phyloP scores from a whole-genome alignment of 306 rosid genomes.

The Malus sieversii region DNA sequence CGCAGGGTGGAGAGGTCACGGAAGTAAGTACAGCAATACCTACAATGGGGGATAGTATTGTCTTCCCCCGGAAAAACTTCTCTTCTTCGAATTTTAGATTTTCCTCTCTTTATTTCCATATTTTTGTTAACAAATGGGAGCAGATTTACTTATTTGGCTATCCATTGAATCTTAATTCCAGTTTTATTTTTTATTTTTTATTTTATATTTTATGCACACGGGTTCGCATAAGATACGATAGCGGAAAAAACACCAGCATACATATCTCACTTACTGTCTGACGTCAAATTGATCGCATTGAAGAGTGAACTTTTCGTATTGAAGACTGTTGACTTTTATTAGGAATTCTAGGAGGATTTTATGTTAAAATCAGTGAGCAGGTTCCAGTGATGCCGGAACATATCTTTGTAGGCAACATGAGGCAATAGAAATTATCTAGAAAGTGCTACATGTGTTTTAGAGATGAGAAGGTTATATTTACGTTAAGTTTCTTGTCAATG shows the following conservation, averaged over 20 bases:
- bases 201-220: too few relatives aligned
- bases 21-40: slow-evolving; percentile 47
- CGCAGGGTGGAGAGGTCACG: slow-evolving; percentile 92
- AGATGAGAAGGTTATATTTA: not conserved
- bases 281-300: too few relatives aligned
- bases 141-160: not conserved
- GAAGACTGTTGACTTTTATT: not conserved
- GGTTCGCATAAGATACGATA: too few relatives aligned
- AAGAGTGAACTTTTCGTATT: not conserved
- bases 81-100: not conserved
- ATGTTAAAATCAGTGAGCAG: not conserved
- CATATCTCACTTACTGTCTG: too few relatives aligned
- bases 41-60: not conserved
- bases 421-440: not conserved
- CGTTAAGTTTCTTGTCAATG: slow-evolving; percentile 15
- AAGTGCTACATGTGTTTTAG: not conserved
- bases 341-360: not conserved
- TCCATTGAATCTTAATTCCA: not conserved
- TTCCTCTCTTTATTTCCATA: not conserved
- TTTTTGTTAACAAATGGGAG: not conserved
- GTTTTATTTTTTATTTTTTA: not conserved
- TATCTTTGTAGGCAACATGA: not conserved
- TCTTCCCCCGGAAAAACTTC: not conserved
- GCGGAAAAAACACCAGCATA: too few relatives aligned
- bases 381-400: not conserved